Base-by-base conservation (phyloP, 495 filamentous ascomycete species). In the Aspergillus cristatus region DNA sequence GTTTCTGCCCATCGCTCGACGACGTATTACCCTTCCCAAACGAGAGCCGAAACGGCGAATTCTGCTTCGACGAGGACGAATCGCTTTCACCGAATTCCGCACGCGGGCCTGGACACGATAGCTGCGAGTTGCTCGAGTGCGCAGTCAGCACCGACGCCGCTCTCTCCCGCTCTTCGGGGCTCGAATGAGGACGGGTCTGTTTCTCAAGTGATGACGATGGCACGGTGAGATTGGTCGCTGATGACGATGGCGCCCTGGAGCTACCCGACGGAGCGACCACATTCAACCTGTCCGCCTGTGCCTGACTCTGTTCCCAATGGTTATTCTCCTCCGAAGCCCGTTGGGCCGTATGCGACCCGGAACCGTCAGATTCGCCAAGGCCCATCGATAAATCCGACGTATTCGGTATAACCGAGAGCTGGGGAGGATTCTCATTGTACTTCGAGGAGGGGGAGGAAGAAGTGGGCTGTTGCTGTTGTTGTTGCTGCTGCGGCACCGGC, bases 21-120 rank as follows among this genome's bases (percentile, higher is more conserved):
- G 40, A 37, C 7, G 48, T 20, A 36, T 58, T 51, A 10, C 50
- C 46, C 41, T 61, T 64, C 15, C 52, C 57, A 28, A 67, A 55
- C 1, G 60, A 64, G 6, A 53, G 50, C 8, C 58, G 55, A 39
- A 66, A 67, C 5, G 62, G 56, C 10, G 63, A 66, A 18, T 28
- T 60, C 11, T 58, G 40, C 40, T 63, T 63, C 7, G 49, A 54
- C 4, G 52, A 46, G 12, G 66, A 57, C 17, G 30, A 40, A 35
- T 66, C 56, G 11, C 51, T 47, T 22, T 51, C 51, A n/a, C n/a
- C n/a, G n/a, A n/a, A n/a, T 13, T 61, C 57, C 7, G 50, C 40
- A 31, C 47, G 50, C 28, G 44, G 38, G 6, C 35, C 38, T 5
- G 48, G 18, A 20, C 48, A 39, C 7, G 57, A 55, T 5, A 46